Base-by-base conservation (phyloP, 805 yeast species). In the Yamadazyma olivae region DNA sequence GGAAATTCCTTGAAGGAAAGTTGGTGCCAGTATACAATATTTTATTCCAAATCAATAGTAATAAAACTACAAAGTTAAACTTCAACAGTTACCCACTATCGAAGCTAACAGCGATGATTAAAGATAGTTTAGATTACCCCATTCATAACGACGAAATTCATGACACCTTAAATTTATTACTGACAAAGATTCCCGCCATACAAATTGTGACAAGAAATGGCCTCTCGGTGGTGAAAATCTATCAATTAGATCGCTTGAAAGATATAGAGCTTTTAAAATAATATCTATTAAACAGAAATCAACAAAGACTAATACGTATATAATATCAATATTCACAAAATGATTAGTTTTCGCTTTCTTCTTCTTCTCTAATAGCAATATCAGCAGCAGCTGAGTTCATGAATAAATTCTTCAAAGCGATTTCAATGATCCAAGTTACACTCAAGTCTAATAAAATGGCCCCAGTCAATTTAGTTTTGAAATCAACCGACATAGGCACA, bases 301-400 rank as follows among this genome's bases (percentile, higher is more conserved):
- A 24, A 6, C n/a, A 24, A 27, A 27, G 7, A 20, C 10, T 10
- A 20, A 20, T 7, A 10, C 10, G 7, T 7, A 20, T 7, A 20
- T 10, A 7, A 10, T 7, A 20, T 20, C 23, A 20, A 20, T 7
- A 10, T 20, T 20, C 9, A 20, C 7, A 20, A 7, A 7, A 10
- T 7, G 10, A 10, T 20, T 20, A 20, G 23, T 20, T 20, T 20
- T 20, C 23, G 23, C 9, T 10, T 28, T 22, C 20, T 27, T 28
- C 17, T 29, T 28, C 27, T 28, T 17, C 15, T 50, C 71, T 61
- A 30, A 62, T 36, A 10, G 98, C 95, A 60, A 91, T 93, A 55
- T 91, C 96, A 40, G 95, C 86, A 33, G 98, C 87, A 52, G 83
- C 82, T 51, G 79, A 87, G 61, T 93, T 95, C 86, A 85, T 83